These are phyloP conservation scores for Calonectria pseudoreteaudii DNA, from an alignment of 2,329 filamentous ascomycete genomes.

Conservation along the genomic window DNA sequence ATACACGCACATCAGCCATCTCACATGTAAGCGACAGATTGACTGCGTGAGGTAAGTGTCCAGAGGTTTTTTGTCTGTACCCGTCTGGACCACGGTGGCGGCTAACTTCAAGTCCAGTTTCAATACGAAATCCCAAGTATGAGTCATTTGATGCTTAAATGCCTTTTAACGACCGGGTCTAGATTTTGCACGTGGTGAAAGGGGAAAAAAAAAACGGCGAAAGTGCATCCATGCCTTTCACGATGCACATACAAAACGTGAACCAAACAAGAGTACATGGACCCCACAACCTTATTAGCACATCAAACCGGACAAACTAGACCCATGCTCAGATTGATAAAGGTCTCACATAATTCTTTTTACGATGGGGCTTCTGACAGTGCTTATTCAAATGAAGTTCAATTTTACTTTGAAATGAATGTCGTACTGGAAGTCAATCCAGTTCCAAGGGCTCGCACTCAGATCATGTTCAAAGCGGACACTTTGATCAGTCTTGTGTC, in stretches of 20 bases:
- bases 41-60: not conserved
- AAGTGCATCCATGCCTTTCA: not conserved
- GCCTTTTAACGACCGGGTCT: not conserved
- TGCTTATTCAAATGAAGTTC: not conserved
- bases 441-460: not conserved
- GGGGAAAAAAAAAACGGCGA: not conserved
- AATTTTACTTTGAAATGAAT: not conserved
- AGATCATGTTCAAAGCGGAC: not conserved
- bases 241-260: not conserved
- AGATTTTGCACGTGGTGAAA: not conserved
- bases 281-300: conserved; percentile 15
- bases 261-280: not conserved
- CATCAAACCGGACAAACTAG: not conserved
- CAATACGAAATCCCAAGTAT: not conserved
- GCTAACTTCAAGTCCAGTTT: not conserved
- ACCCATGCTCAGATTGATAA: conserved; percentile 5
- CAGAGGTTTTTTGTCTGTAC: not conserved
- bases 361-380: not conserved
- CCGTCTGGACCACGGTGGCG: not conserved
- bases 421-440: not conserved
- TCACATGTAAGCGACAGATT: not conserved
- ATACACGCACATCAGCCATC: not conserved
- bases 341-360: not conserved
- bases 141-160: not conserved
- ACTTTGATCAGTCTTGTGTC: not conserved